A percentile compares a stretch with the other conserved stretches of the same genome.
Evolutionary conservation across 441 rosid species (phyloP).

Genomic region (Aquilaria agallochum): DNA sequence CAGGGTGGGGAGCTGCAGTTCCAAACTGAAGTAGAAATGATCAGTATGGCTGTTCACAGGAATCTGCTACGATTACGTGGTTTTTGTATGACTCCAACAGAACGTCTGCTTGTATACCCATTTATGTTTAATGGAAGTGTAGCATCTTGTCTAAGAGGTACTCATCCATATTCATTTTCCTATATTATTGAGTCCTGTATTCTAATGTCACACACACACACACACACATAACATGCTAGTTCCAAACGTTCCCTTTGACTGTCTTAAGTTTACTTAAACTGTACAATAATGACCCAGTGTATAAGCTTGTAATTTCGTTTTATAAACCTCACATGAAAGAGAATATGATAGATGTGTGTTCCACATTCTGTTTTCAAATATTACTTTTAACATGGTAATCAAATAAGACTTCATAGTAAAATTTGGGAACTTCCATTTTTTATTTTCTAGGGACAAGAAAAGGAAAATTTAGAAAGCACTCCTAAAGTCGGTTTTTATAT

Average conservation of each 20-base stretch:
- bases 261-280: background rate
- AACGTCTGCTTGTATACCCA: constrained; percentile 86
- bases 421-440: no score
- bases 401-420: no score
- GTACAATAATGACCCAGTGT: background rate
- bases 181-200: background rate
- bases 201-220: no score
- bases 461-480: no score
- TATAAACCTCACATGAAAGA: no score
- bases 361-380: no score
- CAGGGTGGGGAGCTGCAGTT: constrained; percentile 86
- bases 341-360: no score
- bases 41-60: constrained; percentile 89
- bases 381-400: no score
- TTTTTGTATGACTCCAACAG: constrained; percentile 95
- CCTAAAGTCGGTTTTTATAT: no score
- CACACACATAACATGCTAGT: no score
- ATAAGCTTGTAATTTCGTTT: background rate
- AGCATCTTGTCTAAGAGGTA: constrained; percentile 92
- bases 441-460: no score
- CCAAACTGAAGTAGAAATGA: constrained; percentile 92
- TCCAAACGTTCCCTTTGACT: background rate
- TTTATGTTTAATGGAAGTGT: constrained; percentile 92
- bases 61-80: constrained; percentile 84
- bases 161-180: constrained; percentile 6